Evolutionary conservation across 371 early-diverging fungal genomes (phyloP), one percentile per base, ranked within the genome.

Genomic region (Apophysomyces ossiformis): DNA sequence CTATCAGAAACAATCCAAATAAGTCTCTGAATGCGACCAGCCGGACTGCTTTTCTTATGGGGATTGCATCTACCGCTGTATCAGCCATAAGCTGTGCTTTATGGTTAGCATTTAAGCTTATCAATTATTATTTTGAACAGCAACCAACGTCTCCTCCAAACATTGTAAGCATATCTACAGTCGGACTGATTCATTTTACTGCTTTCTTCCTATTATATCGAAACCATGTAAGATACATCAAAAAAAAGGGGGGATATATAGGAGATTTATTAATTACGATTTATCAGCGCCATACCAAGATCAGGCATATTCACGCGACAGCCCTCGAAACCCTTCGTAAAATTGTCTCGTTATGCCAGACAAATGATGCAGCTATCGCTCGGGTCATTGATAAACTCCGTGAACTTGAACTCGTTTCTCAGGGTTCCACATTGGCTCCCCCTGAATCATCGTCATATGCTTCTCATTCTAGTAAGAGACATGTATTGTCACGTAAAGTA

Each of bases 281-380:
- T 13, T 41, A 41, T 26, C 68, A 81, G 81, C 67, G 72, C 60
- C 76, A 71, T 64, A 59, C 67, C 16, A 74, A 69, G 47, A 75
- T 82, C 13, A 56, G 82, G 38, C 61, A 54, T 37, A 72, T 75
- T 16, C 73, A 82, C 44, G 59, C 56, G 26, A 69, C 69, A 45
- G 73, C 77, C 8, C 64, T 79, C 1, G 67, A 71, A 38, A 68
- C 70, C 0, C 62, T 82, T 58, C 71, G 72, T 26, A 63, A 72
- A 44, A 64, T 74, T 9, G 66, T 82, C 37, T 58, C 66, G 9
- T 64, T 71, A 47, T 74, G 72, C 16, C 72, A 75, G 56, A 43
- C 74, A 61, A 72, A 69, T 32, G 82, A 82, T 63, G 12, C 64
- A 13, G 18, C 60, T 18, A 39, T 78, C 5, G 43, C 45, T 0